Conservation (phyloP, 805 yeast species). For the Ogataea henricii region DNA sequence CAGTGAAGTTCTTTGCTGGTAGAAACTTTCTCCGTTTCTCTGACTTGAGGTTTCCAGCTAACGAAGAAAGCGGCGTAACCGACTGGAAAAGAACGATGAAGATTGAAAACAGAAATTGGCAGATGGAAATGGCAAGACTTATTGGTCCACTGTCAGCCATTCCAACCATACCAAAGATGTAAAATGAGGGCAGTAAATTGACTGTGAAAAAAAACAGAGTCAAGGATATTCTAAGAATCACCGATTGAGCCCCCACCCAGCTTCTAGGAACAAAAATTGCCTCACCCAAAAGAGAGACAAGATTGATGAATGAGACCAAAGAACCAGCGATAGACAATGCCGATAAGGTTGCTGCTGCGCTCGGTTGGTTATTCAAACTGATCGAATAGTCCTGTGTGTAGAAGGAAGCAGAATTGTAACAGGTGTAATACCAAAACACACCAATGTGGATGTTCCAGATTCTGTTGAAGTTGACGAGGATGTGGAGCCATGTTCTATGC, state of each 20-base stretch:
- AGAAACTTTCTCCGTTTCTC: conserved; percentile 43
- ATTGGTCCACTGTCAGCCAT: conserved; percentile 34
- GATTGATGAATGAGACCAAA: conserved; percentile 55
- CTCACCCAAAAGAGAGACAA: conserved; percentile 60
- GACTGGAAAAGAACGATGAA: conserved; percentile 58
- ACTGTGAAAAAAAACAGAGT: conserved; percentile 44
- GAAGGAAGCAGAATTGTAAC: conserved; percentile 66
- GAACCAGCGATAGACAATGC: conserved; percentile 70
- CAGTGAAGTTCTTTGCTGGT: conserved; percentile 61
- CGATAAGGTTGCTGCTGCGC: conserved; percentile 53
- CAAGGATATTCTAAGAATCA: conserved; percentile 48
- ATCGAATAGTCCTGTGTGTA: conserved; percentile 62
- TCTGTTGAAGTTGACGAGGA: conserved; percentile 70
- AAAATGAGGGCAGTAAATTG: conserved; percentile 53
- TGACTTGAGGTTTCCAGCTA: conserved; percentile 47
- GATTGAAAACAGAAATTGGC: conserved; percentile 59
- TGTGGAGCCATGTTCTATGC: conserved; percentile 75
- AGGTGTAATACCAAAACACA: conserved; percentile 75
- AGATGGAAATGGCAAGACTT: conserved; percentile 48
- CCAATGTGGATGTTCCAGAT: conserved; percentile 78
- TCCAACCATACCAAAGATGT: conserved; percentile 46
- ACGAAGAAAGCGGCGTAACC: conserved; percentile 57
- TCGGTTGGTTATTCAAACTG: conserved; percentile 59
- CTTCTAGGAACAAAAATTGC: conserved; percentile 64
- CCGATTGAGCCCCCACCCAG: conserved; percentile 72